Conservation (phyloP, 768 basidiomycete species). For the Asterophora lycoperdoides region DNA sequence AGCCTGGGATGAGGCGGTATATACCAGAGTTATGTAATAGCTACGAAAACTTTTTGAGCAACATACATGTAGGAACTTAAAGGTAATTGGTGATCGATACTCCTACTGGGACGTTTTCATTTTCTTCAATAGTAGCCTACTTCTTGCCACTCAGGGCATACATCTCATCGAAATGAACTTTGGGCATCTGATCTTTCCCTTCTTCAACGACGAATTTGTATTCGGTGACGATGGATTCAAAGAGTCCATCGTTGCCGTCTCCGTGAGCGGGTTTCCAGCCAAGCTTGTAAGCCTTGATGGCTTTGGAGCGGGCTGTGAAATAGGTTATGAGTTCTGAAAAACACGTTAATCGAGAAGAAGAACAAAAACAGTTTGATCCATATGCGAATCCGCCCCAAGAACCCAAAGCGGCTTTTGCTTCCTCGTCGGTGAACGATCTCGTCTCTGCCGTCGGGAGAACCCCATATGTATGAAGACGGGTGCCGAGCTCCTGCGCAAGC, state of each 20-base stretch:
- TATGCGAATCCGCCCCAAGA: conserved; percentile 14
- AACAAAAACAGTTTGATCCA: conserved; percentile 12
- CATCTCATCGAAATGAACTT: conserved; percentile 18
- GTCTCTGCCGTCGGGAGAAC: conserved; percentile 11
- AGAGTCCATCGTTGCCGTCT: conserved; percentile 12
- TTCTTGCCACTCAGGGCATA: conserved; percentile 11
- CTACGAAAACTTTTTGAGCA: no score
- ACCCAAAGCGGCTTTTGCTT: conserved; percentile 10
- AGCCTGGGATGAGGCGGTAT: no score
- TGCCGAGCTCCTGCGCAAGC: conserved; percentile 14
- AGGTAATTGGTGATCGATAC: no score
- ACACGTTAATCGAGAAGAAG: neutral
- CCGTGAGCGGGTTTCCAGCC: conserved; percentile 15
- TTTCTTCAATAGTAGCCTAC: neutral
- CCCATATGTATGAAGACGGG: conserved; percentile 10
- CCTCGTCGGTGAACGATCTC: conserved; percentile 7
- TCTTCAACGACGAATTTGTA: conserved; percentile 13
- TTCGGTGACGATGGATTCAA: conserved; percentile 15
- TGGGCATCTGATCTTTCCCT: conserved; percentile 13
- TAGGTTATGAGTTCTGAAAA: neutral
- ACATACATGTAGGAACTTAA: no score
- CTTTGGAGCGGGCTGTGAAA: conserved; percentile 12
- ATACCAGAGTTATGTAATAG: no score
- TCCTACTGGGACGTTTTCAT: no score
- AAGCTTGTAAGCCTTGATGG: conserved; percentile 11